Base-by-base conservation (phyloP, 192 early-diverging fungal genomes). In the Backusella morwellensis region DNA sequence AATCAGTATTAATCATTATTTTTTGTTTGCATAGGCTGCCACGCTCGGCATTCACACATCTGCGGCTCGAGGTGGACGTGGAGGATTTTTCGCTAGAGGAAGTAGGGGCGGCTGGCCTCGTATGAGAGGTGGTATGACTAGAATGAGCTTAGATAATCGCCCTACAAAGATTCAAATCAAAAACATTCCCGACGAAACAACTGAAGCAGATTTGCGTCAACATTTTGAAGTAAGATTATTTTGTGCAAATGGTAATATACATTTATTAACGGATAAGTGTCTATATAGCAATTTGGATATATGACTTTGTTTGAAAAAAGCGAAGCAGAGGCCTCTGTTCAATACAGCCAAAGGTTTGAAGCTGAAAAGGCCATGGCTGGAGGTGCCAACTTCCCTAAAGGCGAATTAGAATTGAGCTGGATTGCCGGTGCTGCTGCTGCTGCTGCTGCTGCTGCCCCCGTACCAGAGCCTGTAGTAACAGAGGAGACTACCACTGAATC, bases 111-210 rank as follows among this genome's bases (percentile, higher is more conserved):
- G 78, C 38, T 83, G 81, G 77, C 82, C 67, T 72, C 50, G 75
- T 40, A 54, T 36, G 19, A 76, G 59, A 42, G 81, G 82, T 38
- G 85, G 81, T n/a, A 81, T 78, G 36, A 81, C 81, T 23, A 81
- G 77, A 56, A 79, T 80, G 41, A 78, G 85, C 56, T 78, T 95
- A 29, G 93, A 95, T 81, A 91, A 94, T 73, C 88, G 93, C 11
- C 80, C 93, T 1, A 91, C 91, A 34, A 94, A 90, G 77, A 63
- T 95, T 21, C 76, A 87, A 66, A 75, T 95, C 21, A 86, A 91
- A 54, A 84, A 88, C n/a, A 75, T 90, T 5, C 84, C 82, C 12
- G 68, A 80, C 36, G 74, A 77, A 0, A 80, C 86, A 34, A 85
- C 26, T 35, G 38, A 84, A 36, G 75, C 77, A 2, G 77, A 80